Percentiles rank a stretch among this genome's conserved stretches.
Conservation (phyloP, 768 basidiomycete species). For the Leucosporidium scottii region DNA sequence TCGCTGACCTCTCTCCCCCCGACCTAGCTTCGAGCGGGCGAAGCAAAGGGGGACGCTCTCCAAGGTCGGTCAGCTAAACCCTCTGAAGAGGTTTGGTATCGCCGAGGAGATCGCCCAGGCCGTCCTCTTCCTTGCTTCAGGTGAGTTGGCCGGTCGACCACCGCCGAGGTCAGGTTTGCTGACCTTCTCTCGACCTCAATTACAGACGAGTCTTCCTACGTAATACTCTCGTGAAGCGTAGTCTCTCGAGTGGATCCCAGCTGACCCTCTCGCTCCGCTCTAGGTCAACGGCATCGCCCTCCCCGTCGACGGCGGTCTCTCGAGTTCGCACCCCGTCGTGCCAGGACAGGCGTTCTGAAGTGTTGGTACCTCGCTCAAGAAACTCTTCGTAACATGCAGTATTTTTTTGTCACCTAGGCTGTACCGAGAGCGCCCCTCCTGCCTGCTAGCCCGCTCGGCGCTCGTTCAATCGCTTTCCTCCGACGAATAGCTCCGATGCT, state of each 20-base stretch:
- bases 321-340: conserved; percentile 67
- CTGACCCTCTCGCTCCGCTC: conserved; percentile 11
- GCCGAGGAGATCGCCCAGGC: conserved; percentile 72
- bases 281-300: conserved; percentile 78
- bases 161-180: background rate
- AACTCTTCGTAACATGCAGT: too few species aligned
- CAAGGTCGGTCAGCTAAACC: conserved; percentile 79
- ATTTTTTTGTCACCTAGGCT: too few species aligned
- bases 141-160: conserved; percentile 45
- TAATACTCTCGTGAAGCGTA: too few species aligned
- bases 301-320: conserved; percentile 78
- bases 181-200: background rate
- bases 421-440: too few species aligned
- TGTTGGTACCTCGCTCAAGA: background rate
- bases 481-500: too few species aligned
- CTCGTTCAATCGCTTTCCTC: too few species aligned
- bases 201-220: conserved; percentile 75
- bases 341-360: conserved; percentile 52
- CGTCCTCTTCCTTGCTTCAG: conserved; percentile 79
- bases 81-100: conserved; percentile 50
- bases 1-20: conserved; percentile 34
- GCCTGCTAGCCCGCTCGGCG: too few species aligned
- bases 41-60: conserved; percentile 61
- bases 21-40: conserved; percentile 61
- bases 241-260: too few species aligned